Base-by-base conservation (phyloP, 495 filamentous ascomycete species). In the Cenococcum geophilum region DNA sequence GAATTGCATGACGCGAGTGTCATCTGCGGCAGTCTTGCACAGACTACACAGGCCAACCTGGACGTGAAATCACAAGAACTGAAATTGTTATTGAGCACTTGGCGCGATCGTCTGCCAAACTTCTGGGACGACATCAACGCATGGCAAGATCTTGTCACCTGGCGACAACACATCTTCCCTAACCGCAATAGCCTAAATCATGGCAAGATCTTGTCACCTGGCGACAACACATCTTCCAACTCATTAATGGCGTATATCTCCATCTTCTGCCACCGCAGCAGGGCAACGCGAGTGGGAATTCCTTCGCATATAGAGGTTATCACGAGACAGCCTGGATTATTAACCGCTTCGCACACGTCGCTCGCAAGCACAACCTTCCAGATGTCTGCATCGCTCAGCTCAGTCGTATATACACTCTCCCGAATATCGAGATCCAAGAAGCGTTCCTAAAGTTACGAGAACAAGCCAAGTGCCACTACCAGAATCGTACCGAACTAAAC, bases 271-370 rank as follows among this genome's bases (percentile, higher is more conserved):
- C 90, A 4, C 86, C 80, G 16, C 86, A 91, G 68, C 84, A 83
- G 12, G 88, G 87, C 72, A 91, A 86, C 59, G 83, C 90, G 18
- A 80, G 82, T 18, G 85, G 84, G 60, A 96, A 91, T 62, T 97
- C 92, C 4, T 97, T 91, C 70, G 95, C 93, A 0, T 99, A 97
- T 69, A 84, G 95, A 48, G 95, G 95, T 52, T 97, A 95, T 68
- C 95, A 99, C 67, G 95, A 99, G 72, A 99, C 93, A 1, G 95
- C 95, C 3, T 99, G 95, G 95, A 99, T 97, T 62, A 99, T 99
- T 76, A 99, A 99, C 72, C 82, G 95, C 20, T 99, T 99, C 69
- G 95, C 95, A 2, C 93, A 97, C 69, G 95, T 99, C 40, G 93
- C 95, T 52, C 84, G 95, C 32, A 97, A 97, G 77, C 95, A 99